phyloP scores from a whole-genome alignment of 805 yeast species.

The Lachancea dasiensis region DNA sequence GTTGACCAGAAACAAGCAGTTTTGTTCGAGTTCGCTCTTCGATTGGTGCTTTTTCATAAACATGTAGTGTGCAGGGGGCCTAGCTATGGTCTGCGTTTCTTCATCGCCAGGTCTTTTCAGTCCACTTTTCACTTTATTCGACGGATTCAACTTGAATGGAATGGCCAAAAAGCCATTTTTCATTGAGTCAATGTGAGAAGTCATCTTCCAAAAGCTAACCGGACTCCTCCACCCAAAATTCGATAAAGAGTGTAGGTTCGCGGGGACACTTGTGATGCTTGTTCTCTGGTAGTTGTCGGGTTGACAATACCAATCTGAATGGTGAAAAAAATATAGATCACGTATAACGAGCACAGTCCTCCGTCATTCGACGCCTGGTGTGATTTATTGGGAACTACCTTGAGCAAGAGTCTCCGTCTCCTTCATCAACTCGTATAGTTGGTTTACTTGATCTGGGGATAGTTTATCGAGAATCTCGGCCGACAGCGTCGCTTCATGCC shows the following conservation, averaged over 20 bases:
- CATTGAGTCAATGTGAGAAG: slow-evolving; percentile 15
- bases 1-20: slow-evolving; percentile 68
- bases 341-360: no score
- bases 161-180: slow-evolving; percentile 33
- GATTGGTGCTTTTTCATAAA: slow-evolving; percentile 61
- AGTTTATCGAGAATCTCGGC: slow-evolving; percentile 65
- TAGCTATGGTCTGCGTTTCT: neutral
- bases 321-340: no score
- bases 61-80: slow-evolving; percentile 44
- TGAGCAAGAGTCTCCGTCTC: slow-evolving; percentile 39
- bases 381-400: neutral
- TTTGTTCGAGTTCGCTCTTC: slow-evolving; percentile 38
- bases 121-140: slow-evolving; percentile 8
- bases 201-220: slow-evolving; percentile 1
- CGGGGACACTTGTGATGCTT: no score
- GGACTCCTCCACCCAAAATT: neutral
- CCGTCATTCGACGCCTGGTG: neutral
- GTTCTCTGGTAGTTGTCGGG: no score
- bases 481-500: slow-evolving; percentile 61
- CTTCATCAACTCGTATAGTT: slow-evolving; percentile 72
- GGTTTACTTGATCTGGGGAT: slow-evolving; percentile 87
- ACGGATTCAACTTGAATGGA: slow-evolving; percentile 26
- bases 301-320: no score
- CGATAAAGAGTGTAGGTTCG: no score
- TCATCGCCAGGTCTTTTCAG: slow-evolving; percentile 6